Percentiles rank a stretch among this genome's conserved stretches.
Conservation (phyloP, 441 rosid species). For the Arabidopsis lyrata region DNA sequence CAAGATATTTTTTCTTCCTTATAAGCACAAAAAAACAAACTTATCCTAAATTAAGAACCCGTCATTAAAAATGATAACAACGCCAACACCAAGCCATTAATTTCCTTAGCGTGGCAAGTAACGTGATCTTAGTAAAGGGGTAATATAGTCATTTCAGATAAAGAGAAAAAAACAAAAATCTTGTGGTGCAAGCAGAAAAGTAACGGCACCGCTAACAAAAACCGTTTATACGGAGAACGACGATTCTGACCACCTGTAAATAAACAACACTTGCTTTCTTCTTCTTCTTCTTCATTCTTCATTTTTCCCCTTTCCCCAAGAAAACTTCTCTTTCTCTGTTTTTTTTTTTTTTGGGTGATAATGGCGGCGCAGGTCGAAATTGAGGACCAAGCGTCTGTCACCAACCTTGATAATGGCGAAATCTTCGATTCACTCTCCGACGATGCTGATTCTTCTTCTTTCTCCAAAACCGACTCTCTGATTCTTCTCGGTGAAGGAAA, state of each 20-base stretch:
- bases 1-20: no score
- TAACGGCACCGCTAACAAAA: conserved; percentile 39
- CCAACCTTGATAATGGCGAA: conserved; percentile 31
- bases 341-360: not conserved
- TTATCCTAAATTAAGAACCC: not conserved
- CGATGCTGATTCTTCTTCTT: not conserved
- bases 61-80: not conserved
- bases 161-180: not conserved
- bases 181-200: conserved; percentile 33
- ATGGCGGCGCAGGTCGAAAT: conserved; percentile 39
- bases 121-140: conserved; percentile 9
- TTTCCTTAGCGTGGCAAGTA: conserved; percentile 7
- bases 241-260: not conserved
- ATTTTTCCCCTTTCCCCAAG: conserved; percentile 23
- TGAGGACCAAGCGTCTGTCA: conserved; percentile 38
- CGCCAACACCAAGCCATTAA: not conserved
- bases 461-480: no score
- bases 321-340: not conserved
- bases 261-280: not conserved
- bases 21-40: no score
- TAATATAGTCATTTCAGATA: conserved; percentile 12
- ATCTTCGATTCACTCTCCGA: conserved; percentile 29
- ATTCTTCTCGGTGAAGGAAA: conserved; percentile 11
- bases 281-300: not conserved
- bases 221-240: conserved; percentile 31